Evolutionary conservation across 306 rosid genomes (phyloP), one percentile per base, ranked within the genome.

Genomic region (Inga oerstediana): DNA sequence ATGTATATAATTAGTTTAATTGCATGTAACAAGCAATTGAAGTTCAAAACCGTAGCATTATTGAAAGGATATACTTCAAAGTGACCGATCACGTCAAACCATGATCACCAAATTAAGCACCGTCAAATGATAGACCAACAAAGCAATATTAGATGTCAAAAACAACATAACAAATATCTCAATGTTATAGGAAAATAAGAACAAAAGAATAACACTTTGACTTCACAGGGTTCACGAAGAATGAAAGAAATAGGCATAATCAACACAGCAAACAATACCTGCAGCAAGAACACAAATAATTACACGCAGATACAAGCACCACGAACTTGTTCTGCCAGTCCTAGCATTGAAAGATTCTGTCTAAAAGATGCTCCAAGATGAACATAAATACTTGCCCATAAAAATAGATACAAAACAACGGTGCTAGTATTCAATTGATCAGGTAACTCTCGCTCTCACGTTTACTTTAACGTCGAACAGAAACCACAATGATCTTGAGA

Each of bases 121-220:
- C 13, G 72, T 16, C 48, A 35, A 19, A 17, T 68, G 24, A 41
- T 41, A 37, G 48, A 70, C 10, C 52, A 20, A 43, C 32, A 70
- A 11, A 41, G 43, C 48, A 17, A 80, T 27, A 24, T 56, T 10
- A 10, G 56, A 74, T n/a, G 2, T 14, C 59, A 67, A 19, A 65
- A 34, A 70, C 27, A 85, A 30, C 70, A 79, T 51, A 30, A 68
- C 22, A n/a, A 75, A 70, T 62, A 79, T 16, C 51, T 15, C 15
- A 5, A 39, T 20, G 15, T 43, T 5, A 39, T 17, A 32, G 9
- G 44, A 58, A 48, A 44, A 19, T 6, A 32, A 24, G 17, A 52
- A 10, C 8, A 43, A 54, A 69, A 39, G 35, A 37, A 32, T 35
- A 52, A 59, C 67, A 80, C 49, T 51, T 66, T 14, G 22, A 79